Evolutionary conservation across 352 stramenopile species (phyloP), one percentile per base, ranked within the genome.

Genomic region (Phytophthora litchii): DNA sequence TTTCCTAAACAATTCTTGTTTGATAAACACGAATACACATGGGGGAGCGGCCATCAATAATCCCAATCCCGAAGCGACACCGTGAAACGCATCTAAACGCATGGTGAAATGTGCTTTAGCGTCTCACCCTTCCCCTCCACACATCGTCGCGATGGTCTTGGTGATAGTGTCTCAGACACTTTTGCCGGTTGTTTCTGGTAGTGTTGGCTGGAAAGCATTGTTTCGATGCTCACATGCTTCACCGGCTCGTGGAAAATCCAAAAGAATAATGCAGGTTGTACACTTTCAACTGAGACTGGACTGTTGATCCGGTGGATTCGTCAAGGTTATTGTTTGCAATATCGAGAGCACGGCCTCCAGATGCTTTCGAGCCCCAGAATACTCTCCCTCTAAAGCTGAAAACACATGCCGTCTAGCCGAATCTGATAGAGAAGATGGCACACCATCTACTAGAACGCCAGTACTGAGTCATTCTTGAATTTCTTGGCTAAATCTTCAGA

Each of bases 1-100:
- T 67, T 67, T 21, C 47, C 44, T 56, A 67, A 58, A 49, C 59
- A 29, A 32, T 34, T 23, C 13, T 44, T 63, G 44, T 53, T 62
- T 67, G 53, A 63, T 67, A 67, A 67, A 67, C 59, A 43, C 42
- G 13, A 67, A 57, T 63, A 62, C 37, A 56, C 57, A 16, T 47
- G 49, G 31, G 16, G 31, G n/a, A 42, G 16, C 9, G 27, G 19
- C 43, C 36, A 55, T 27, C 27, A 36, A 61, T 62, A 56, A 61
- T 53, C 46, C 20, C 31, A 21, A 41, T 29, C 12, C n/a, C n/a
- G n/a, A n/a, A n/a, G n/a, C n/a, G n/a, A n/a, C 23, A 25, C 45
- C 21, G 31, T 42, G 35, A 54, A 62, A 62, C 59, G 20, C 36
- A 40, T 41, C 35, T 25, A 54, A 62, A 62, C 59, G 20, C 36